Evolutionary conservation across 2,329 filamentous ascomycete species (phyloP).

Genomic region (Alternaria longipes): DNA sequence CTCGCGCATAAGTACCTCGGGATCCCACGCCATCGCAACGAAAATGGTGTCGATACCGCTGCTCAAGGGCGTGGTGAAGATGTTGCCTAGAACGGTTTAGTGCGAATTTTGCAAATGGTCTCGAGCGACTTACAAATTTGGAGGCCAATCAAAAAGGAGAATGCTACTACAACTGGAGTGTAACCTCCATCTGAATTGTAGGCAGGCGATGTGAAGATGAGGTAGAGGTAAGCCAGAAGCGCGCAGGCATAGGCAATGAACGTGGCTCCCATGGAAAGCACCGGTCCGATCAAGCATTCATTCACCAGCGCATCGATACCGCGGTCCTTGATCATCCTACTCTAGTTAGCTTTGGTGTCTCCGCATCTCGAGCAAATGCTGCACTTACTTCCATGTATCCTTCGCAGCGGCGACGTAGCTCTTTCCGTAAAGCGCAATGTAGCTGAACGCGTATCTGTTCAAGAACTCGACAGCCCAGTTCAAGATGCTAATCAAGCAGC

Average conservation of each 20-base stretch:
- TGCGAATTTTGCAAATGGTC: neutral
- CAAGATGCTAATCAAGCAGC: constrained; percentile 78
- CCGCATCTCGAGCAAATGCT: neutral
- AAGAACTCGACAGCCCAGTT: constrained; percentile 89
- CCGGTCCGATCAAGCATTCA: constrained; percentile 75
- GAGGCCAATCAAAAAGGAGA: constrained; percentile 87
- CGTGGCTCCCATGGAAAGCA: constrained; percentile 76
- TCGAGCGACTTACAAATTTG: constrained; percentile 74
- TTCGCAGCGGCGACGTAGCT: constrained; percentile 86
- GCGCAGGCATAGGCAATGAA: constrained; percentile 87
- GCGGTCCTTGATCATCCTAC: constrained; percentile 83
- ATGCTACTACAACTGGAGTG: constrained; percentile 81
- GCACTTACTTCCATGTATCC: constrained; percentile 76
- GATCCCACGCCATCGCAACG: constrained; percentile 75
- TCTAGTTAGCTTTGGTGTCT: constrained; percentile 21
- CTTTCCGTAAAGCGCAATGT: constrained; percentile 93
- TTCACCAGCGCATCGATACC: constrained; percentile 91
- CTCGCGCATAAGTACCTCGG: constrained; percentile 77
- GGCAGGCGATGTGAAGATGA: constrained; percentile 79
- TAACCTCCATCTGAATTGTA: constrained; percentile 76
- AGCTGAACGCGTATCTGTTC: constrained; percentile 91
- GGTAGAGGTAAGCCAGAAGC: constrained; percentile 85
- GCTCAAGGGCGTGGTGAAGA: constrained; percentile 87
- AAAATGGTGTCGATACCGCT: constrained; percentile 94
- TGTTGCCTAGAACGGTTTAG: constrained; percentile 61